A percentile compares a stretch with the other conserved stretches of the same genome.
phyloP scores from a whole-genome alignment of 352 stramenopile species.

The Pythium sp. region DNA sequence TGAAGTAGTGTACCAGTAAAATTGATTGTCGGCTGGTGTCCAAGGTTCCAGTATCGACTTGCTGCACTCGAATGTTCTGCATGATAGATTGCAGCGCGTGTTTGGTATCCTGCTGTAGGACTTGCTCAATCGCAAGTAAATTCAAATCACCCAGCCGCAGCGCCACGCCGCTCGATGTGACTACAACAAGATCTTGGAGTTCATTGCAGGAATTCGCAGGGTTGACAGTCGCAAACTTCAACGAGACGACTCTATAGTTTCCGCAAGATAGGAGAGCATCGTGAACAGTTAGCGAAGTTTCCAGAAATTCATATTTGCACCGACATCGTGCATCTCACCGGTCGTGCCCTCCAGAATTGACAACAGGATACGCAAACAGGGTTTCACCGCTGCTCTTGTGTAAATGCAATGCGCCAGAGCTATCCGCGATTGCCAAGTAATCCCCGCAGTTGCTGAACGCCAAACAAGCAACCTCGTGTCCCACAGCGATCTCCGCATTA shows the following conservation, averaged over 20 bases:
- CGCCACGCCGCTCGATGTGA: slow-evolving; percentile 22
- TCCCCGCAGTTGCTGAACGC: slow-evolving; percentile 34
- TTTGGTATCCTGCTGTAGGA: slow-evolving; percentile 14
- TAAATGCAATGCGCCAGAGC: slow-evolving; percentile 23
- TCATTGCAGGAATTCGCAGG: not conserved
- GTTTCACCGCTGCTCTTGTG: slow-evolving; percentile 26
- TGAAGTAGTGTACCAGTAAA: slow-evolving; percentile 19
- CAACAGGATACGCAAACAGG: slow-evolving; percentile 23
- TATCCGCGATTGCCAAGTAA: slow-evolving; percentile 33
- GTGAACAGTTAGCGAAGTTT: not conserved
- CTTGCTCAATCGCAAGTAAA: slow-evolving; percentile 30
- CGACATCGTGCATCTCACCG: not conserved
- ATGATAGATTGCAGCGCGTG: slow-evolving; percentile 26
- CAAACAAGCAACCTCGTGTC: slow-evolving; percentile 23
- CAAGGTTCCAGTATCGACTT: slow-evolving; percentile 17
- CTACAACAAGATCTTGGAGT: slow-evolving; percentile 29
- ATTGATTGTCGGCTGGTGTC: slow-evolving; percentile 17
- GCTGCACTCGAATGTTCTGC: slow-evolving; percentile 24
- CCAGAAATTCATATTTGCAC: not conserved
- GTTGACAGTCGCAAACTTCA: slow-evolving; percentile 19
- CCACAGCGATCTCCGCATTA: slow-evolving; percentile 11
- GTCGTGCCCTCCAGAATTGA: not conserved
- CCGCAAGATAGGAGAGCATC: not conserved
- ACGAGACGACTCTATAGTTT: slow-evolving; percentile 9
- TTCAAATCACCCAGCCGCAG: slow-evolving; percentile 25